Base-by-base conservation (phyloP, 225 moss, liverwort and hornwort genomes). In the Neckera pumila region DNA sequence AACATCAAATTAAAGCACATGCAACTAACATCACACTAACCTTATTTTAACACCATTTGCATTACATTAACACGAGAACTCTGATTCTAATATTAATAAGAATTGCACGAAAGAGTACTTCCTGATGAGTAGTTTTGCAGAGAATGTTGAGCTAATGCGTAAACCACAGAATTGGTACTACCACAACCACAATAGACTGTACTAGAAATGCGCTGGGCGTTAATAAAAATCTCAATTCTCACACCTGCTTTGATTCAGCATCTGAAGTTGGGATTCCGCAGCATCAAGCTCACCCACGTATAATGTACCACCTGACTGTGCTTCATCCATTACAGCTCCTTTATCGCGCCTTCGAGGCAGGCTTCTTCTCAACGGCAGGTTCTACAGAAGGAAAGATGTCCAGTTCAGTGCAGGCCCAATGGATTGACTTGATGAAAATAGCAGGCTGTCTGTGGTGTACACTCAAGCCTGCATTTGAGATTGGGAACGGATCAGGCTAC, bases 381-480 rank as follows among this genome's bases (percentile, higher is more conserved):
- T 91, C 93, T 91, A 91, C 91, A 93, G 86, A 84, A 91, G 20
- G 93, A 93, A 91, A 93, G 92, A 89, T 93, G 90, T 90, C 86
- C 84, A 91, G 57, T 93, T 93, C 89, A 93, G 91, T 93, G 90
- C 85, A 88, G 84, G 92, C 81, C 90, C 92, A 86, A 89, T 59
- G 84, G 79, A 88, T 82, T 67, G 89, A 89, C 89, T 90, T 81
- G 87, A 86, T 90, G 84, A 87, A 67, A 89, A 47, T 80, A 82
- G 88, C 87, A 91, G 88, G 88, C 86, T 91, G 80, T 88, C 86
- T 86, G 84, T 78, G 86, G 56, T 86, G 92, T 82, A 92, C 83
- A 88, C 87, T 90, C 87, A 91, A 93, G 90, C 91, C 90, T 92
- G 94, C 92, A 92, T 91, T 90, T 89, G 64, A 91, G 91, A 91